These are phyloP conservation scores for Murraya paniculata DNA, from an alignment of 345 rosid species.

Conservation along the genomic window DNA sequence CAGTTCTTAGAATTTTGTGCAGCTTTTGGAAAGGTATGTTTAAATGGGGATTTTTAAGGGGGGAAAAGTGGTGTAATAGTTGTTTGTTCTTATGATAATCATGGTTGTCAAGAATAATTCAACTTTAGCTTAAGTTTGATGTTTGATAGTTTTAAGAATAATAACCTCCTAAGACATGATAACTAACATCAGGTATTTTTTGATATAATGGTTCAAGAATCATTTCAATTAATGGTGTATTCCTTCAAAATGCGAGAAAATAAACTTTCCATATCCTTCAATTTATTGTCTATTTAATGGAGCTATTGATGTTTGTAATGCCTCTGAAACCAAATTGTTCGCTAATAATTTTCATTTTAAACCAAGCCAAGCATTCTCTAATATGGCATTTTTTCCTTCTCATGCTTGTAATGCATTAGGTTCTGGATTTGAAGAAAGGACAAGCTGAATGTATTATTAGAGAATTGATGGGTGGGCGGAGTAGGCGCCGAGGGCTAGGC, in stretches of 20 bases:
- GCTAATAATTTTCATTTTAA: neutral
- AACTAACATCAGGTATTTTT: neutral
- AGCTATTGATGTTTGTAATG: neutral
- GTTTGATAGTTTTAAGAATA: neutral
- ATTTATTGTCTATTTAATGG: neutral
- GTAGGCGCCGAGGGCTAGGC: constrained; percentile 45
- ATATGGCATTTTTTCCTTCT: neutral
- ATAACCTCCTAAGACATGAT: neutral
- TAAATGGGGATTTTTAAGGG: neutral
- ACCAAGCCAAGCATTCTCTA: neutral
- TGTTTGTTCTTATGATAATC: neutral
- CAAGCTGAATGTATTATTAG: constrained; percentile 63
- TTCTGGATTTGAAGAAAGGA: constrained; percentile 65
- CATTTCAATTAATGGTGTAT: neutral
- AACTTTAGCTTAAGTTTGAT: neutral
- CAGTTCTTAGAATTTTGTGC: constrained; percentile 84
- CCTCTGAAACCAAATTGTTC: neutral
- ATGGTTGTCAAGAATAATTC: neutral
- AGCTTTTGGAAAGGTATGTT: constrained; percentile 68
- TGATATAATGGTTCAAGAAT: neutral
- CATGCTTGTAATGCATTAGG: constrained; percentile 37
- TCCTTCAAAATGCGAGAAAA: neutral
- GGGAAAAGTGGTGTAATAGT: neutral
- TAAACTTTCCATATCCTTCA: neutral
- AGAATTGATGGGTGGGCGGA: constrained; percentile 52